Base-by-base conservation (phyloP, 1,139 yeast genomes). In the Chernovozyma aurita region DNA sequence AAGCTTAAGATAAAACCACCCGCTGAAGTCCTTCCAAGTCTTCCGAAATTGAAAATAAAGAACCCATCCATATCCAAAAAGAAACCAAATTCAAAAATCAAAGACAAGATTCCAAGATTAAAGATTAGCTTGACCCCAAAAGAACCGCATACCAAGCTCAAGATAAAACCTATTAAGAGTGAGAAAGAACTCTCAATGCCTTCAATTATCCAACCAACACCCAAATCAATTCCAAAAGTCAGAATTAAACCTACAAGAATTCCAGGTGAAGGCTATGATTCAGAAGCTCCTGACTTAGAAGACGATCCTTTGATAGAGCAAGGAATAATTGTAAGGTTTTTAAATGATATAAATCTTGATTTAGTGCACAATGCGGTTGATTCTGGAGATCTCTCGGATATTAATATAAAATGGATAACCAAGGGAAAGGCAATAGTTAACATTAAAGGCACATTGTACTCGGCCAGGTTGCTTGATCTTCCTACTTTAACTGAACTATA, bases 241-340 rank as follows among this genome's bases (percentile, higher is more conserved):
- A 65, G 94, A 43, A 80, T 90, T 38, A 87, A 86, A 51, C 95
- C 95, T 0, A 82, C 86, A 0, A 64, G 95, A 46, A 73, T 84
- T 8, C 95, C 95, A 0, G 96, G 96, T 1, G 96, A 90, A 48
- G 97, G 97, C 0, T 92, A 92, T 57, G 98, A 92, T 54, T 85
- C 96, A 1, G 98, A 92, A 51, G 97, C 95, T 9, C 95, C 97
- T 1, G 97, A 92, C 49, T 65, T 87, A 31, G 98, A 92, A 55
- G 97, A 88, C 41, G 97, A 92, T 52, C 98, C 98, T 0, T 64
- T 87, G 46, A 66, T 88, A 18, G 97, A 92, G 53, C 95, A 85
- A 46, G 96, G 95, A 0, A 73, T 92, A 3, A 68, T 88, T 1
- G 58, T 92, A 33, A 69, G 98, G 35, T 82, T 92, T 64, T 54